Evolutionary conservation across 805 yeast species (phyloP).

Genomic region (Cyberlindnera subsufficiens): DNA sequence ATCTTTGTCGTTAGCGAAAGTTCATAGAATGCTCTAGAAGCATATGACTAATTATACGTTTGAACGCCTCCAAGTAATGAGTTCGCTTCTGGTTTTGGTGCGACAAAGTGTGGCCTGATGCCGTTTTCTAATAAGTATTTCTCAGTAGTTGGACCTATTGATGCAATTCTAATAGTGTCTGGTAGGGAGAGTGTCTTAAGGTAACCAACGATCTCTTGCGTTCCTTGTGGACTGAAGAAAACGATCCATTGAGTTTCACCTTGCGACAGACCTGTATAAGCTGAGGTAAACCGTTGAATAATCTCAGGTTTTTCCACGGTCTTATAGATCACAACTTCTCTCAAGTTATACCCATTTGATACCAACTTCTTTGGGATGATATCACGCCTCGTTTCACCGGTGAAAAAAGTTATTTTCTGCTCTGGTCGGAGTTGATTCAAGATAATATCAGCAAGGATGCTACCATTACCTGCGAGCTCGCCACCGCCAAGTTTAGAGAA

Average conservation of each 20-base stretch:
- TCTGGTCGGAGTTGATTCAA: conserved; percentile 19
- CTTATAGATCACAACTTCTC: conserved; percentile 63
- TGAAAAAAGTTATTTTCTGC: conserved; percentile 57
- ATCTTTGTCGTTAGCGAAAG: conserved; percentile 64
- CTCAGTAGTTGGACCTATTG: conserved; percentile 92
- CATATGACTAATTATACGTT: neutral
- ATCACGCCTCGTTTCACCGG: conserved; percentile 83
- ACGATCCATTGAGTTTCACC: conserved; percentile 56
- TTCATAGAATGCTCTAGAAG: neutral
- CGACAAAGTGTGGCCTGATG: conserved; percentile 55
- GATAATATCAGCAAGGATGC: conserved; percentile 59
- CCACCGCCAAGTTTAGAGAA: conserved; percentile 72
- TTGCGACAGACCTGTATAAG: conserved; percentile 24
- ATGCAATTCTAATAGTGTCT: conserved; percentile 45
- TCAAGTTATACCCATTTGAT: conserved; percentile 36
- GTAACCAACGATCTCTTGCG: conserved; percentile 51
- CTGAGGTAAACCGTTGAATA: conserved; percentile 20
- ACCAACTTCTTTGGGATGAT: conserved; percentile 62
- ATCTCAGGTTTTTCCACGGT: conserved; percentile 51
- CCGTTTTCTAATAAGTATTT: conserved; percentile 47
- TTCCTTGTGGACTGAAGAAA: conserved; percentile 90
- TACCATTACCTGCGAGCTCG: conserved; percentile 74
- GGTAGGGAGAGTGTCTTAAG: conserved; percentile 19
- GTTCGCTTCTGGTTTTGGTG: conserved; percentile 66
- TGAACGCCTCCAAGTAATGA: conserved; percentile 38